These are phyloP conservation scores for Asterophora lycoperdoides DNA, from an alignment of 768 basidiomycete species.

Conservation along the genomic window DNA sequence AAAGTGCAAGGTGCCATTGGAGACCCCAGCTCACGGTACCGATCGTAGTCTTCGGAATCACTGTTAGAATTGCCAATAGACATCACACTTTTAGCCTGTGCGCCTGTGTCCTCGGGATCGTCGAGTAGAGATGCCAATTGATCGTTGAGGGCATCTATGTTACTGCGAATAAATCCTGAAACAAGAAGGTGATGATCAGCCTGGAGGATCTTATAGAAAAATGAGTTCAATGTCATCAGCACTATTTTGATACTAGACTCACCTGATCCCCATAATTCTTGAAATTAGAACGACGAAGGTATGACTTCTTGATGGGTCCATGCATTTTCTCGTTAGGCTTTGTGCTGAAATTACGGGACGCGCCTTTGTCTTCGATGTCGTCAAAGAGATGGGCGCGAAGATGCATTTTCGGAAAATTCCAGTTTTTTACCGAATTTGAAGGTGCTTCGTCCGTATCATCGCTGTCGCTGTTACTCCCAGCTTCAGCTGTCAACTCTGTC, in stretches of 20 bases:
- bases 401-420: no score
- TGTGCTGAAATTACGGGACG: conserved; percentile 22
- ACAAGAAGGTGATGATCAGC: conserved; percentile 1
- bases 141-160: conserved; percentile 1
- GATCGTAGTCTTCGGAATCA: not conserved
- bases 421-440: no score
- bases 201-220: conserved; percentile 1
- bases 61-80: not conserved
- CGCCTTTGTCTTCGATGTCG: conserved; percentile 31
- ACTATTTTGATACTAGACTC: conserved; percentile 29
- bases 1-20: no score
- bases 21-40: not conserved
- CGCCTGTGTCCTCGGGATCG: not conserved
- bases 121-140: not conserved
- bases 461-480: no score
- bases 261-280: no score
- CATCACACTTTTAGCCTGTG: no score
- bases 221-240: conserved; percentile 23
- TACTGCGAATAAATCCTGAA: conserved; percentile 3
- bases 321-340: no score
- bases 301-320: no score
- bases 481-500: no score
- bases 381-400: no score
- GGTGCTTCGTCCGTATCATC: no score
- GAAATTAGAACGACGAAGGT: no score